These are phyloP conservation scores for Scytalidium sp. DNA, from an alignment of 2,329 filamentous ascomycete genomes.

Conservation along the genomic window DNA sequence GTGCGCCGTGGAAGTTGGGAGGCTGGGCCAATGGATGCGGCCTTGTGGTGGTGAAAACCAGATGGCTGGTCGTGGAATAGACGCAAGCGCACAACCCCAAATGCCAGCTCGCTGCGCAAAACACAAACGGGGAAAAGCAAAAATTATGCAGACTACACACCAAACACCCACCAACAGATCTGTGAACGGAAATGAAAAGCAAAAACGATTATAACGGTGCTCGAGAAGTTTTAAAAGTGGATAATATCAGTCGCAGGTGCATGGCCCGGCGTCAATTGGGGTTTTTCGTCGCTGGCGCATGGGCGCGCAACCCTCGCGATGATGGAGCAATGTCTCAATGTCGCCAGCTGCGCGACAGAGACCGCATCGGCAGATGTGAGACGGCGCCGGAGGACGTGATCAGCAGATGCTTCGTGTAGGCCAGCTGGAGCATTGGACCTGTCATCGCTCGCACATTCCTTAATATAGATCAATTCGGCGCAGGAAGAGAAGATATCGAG, in stretches of 20 bases:
- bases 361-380: not conserved
- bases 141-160: not conserved
- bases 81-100: not conserved
- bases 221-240: not conserved
- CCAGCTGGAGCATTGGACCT: not conserved
- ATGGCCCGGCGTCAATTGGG: not conserved
- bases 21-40: slow-evolving; percentile 4
- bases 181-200: not conserved
- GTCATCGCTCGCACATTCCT: not conserved
- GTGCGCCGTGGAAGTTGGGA: not conserved
- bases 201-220: not conserved
- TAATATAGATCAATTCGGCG: not conserved
- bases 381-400: not conserved
- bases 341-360: not conserved
- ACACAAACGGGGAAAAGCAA: not conserved
- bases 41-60: slow-evolving; percentile 1
- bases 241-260: not conserved
- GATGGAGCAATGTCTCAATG: not conserved
- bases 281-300: not conserved
- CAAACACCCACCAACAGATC: not conserved
- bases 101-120: not conserved
- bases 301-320: not conserved
- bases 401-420: not conserved
- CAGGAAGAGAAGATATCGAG: not conserved
- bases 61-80: not conserved